Evolutionary conservation across 768 basidiomycete genomes (phyloP), one percentile per base, ranked within the genome.

Genomic region (Pilatotrama ljubarskyi): DNA sequence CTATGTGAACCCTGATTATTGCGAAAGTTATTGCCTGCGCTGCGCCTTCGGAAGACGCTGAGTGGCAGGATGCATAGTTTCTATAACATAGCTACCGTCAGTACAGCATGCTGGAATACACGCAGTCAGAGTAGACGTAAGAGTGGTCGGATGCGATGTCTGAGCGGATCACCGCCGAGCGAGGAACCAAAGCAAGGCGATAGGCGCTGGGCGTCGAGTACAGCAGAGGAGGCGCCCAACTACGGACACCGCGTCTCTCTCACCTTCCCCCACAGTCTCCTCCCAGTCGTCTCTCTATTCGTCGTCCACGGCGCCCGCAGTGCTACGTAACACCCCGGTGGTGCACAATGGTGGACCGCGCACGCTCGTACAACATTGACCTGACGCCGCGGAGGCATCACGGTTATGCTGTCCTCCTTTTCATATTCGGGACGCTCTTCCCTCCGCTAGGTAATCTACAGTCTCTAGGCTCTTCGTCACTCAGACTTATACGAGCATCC

Each of bases 351-450:
- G 38, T 49, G 32, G 61, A 63, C n/a, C 56, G 61, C n/a, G 61
- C 51, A 42, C 61, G 52, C n/a, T 29, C 56, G 11, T 54, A 36
- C 50, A 89, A 89, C 68, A 73, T 83, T 50, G 83, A 85, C 57
- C 72, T 86, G 48, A 85, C 80, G 51, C 91, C 93, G 17, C 84
- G 80, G 70, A 81, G 81, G 41, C 81, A 92, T 69, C 93, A 96
- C 79, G 93, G 87, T 26, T 96, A 88, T 72, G 76, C 85, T 14
- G 85, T 90, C 58, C 38, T 95, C 11, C 81, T 98, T 35, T 95
- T 94, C 75, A 84, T 97, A 51, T 73, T 91, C 58, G 95, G 95
- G n/a, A 89, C 92, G 1, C 78, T 98, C 51, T 85, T 98, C 58
- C 95, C 95, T 9, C 95, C 95, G 26, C 80, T 98, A 26, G 95